phyloP scores from a whole-genome alignment of 345 rosid species.

The Capsella bursapastoris region DNA sequence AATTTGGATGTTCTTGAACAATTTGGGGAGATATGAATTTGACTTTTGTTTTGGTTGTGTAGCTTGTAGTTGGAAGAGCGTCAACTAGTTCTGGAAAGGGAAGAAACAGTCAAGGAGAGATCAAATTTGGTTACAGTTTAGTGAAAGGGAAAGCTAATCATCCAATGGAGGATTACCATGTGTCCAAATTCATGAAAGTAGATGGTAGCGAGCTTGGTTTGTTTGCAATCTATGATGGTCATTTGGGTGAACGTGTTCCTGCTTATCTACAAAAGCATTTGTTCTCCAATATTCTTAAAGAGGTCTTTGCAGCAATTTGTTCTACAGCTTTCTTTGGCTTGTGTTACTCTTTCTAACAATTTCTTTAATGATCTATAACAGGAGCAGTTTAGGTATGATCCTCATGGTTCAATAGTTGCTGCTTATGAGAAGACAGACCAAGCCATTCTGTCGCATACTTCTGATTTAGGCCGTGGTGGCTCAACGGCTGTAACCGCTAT shows the following conservation, averaged over 20 bases:
- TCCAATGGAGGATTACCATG: constrained; percentile 84
- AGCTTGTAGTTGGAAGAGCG: constrained; percentile 55
- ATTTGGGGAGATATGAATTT: constrained; percentile 4
- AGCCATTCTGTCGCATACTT: constrained; percentile 59
- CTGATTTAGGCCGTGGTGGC: constrained; percentile 75
- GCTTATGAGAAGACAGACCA: constrained; percentile 73
- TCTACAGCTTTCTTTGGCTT: background rate
- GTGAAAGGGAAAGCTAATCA: constrained; percentile 79
- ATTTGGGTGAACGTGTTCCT: constrained; percentile 75
- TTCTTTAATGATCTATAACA: constrained; percentile 29
- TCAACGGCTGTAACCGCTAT: constrained; percentile 84
- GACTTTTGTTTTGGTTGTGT: constrained; percentile 5
- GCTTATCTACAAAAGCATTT: constrained; percentile 73
- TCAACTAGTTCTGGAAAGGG: constrained; percentile 69
- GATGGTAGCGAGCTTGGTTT: constrained; percentile 65
- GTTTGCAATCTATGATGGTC: constrained; percentile 78
- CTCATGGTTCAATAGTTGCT: constrained; percentile 49
- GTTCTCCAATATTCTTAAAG: constrained; percentile 65
- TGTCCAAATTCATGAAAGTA: constrained; percentile 57
- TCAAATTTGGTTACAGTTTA: constrained; percentile 64
- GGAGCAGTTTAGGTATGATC: constrained; percentile 64
- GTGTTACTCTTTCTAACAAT: background rate
- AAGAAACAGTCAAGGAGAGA: constrained; percentile 53
- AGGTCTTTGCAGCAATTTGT: constrained; percentile 41
- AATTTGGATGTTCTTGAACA: background rate